Base-by-base conservation (phyloP, 805 yeast species). In the Schizosaccharomyces pombe region DNA sequence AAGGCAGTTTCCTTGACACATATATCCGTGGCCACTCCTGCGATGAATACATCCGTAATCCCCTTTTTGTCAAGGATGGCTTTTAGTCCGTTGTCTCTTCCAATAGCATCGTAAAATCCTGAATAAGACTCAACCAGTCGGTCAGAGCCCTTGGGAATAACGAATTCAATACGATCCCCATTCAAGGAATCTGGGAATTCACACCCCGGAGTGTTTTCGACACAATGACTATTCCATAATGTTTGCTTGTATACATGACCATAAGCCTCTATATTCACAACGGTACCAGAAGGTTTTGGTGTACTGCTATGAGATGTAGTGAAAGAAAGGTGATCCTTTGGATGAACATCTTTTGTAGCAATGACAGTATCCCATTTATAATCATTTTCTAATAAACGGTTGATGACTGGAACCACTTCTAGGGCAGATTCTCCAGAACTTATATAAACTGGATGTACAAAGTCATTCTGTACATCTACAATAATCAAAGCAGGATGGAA, bases 391-490 rank as follows among this genome's bases (percentile, higher is more conserved):
- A 47, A 30, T 2, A 49, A 24, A 19, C n/a, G 16, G n/a, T 49
- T 49, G 4, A 30, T 31, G 39, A 8, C 5, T 8, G 53, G 39
- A 49, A 49, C 6, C 4, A 49, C n/a, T 6, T 14, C n/a, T 9
- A 37, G 14, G 16, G 33, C 53, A 32, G 37, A 34, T 2, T n/a
- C 16, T 16, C 28, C n/a, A 5, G 16, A n/a, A 6, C 28, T 16
- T 2, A 24, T 8, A 22, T 12, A 16, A 16, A 9, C 53, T 19
- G 28, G 33, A 16, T 16, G n/a, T 3, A 49, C 39, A 49, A 49
- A 49, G 16, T 49, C 53, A 30, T 49, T 49, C 22, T 49, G 53
- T 5, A 49, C 39, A n/a, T 49, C 53, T 19, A 49, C 53, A 14
- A 49, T 19, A 19, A 49, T 49, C 8, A 49, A 37, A 31, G 53